A percentile compares a stretch with the other conserved stretches of the same genome.
Conservation (phyloP, 2,329 filamentous ascomycete species). For the Fusarium miscanthi region DNA sequence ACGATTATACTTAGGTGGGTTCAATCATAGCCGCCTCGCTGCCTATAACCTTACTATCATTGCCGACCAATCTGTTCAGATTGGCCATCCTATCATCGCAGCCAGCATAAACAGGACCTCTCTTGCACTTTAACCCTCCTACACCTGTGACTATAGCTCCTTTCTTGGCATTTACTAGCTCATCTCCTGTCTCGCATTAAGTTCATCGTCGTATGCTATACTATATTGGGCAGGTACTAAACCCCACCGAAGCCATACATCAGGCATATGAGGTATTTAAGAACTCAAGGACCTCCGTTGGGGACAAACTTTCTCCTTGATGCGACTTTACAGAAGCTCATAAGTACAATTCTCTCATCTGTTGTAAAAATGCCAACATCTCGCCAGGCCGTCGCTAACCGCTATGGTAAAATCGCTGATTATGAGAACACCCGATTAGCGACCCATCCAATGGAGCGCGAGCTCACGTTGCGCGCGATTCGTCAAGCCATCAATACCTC, state of each 20-base stretch:
- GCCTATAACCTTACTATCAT: no score
- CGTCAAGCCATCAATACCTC: background rate
- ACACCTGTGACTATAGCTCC: background rate
- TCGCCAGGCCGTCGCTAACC: background rate
- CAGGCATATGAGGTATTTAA: background rate
- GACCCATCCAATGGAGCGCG: background rate
- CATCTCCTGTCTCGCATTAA: background rate
- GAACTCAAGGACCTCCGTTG: accelerated
- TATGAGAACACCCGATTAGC: background rate
- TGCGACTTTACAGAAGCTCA: accelerated
- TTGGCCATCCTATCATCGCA: no score
- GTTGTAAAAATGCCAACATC: background rate
- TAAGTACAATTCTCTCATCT: accelerated
- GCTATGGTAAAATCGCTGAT: background rate
- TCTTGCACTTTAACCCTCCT: no score
- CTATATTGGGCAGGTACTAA: background rate
- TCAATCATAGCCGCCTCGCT: no score
- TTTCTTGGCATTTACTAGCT: background rate
- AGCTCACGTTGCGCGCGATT: background rate
- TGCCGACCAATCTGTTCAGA: no score
- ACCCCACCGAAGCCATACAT: background rate
- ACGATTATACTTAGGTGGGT: no score
- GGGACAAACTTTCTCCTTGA: accelerated
- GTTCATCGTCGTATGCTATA: background rate
- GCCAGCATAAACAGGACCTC: no score